Base-by-base conservation (phyloP, 805 yeast genomes). In the Yarrowia yakushimensis region DNA sequence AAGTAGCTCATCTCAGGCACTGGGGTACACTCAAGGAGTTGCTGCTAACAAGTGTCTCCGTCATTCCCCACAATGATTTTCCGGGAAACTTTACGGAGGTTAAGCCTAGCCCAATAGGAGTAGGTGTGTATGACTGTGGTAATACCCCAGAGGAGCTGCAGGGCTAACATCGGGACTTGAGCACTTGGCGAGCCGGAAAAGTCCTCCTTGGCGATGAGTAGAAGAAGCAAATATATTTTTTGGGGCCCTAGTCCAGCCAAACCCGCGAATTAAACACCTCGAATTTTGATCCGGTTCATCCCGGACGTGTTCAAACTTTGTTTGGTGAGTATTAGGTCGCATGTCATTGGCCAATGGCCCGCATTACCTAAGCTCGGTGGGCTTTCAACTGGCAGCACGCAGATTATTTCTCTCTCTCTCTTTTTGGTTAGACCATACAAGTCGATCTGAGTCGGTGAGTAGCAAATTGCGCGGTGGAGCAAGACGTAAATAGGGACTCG, bases 11-110 rank as follows among this genome's bases (percentile, higher is more conserved):
- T n/a, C n/a, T n/a, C n/a, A n/a, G n/a, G n/a, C n/a, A n/a, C n/a
- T n/a, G n/a, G n/a, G n/a, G n/a, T n/a, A n/a, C n/a, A n/a, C n/a
- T n/a, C n/a, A 9, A 15, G 39, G 22, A 68, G 73, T 76, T 50
- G 70, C 76, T 52, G 48, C 55, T 34, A 22, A 22, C 28, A 31
- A 48, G 39, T 48, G 23, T 15, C 37, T 33, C 52, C 52, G 52
- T 31, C 55, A 31, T 48, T 25, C 43, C 59, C 59, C 59, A 52
- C 59, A 52, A 36, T 52, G 31, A 48, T 52, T 52, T 43, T 52
- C 59, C 59, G 43, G 59, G 36, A 52, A 52, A 50, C 43, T 36
- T 52, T 52, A 36, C 37, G 7, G 17, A 1, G 25, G 3, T 36
- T 52, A 52, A 36, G 43, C 25, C 39, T 33, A 52, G 43, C 43